Evolutionary conservation across 169 alveolate genomes (phyloP).

Genomic region (Eimeria acervulina): DNA sequence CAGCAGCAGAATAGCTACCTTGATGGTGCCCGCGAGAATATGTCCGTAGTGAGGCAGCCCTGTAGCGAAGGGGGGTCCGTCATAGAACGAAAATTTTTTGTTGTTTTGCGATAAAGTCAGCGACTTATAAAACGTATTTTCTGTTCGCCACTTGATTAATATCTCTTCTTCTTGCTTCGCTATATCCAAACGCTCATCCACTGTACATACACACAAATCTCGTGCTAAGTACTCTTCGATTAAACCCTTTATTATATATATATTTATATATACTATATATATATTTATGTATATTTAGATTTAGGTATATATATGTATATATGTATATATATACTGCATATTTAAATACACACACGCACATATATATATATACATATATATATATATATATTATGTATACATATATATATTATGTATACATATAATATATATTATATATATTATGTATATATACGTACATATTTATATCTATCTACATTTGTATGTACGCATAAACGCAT

Average conservation of each 20-base stretch:
- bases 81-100: constrained; percentile 98
- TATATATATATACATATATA: neutral
- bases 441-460: too few relatives aligned
- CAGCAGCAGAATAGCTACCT: constrained; percentile 86
- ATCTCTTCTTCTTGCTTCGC: constrained; percentile 68
- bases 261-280: neutral
- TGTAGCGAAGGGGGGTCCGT: constrained; percentile 99
- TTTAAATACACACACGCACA: neutral
- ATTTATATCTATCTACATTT: too few relatives aligned
- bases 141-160: constrained; percentile 47
- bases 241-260: neutral
- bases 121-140: constrained; percentile 32
- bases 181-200: constrained; percentile 74
- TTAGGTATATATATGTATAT: too few relatives aligned
- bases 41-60: constrained; percentile 99
- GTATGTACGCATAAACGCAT: too few relatives aligned
- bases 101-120: constrained; percentile 83
- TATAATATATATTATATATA: too few relatives aligned
- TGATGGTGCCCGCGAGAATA: constrained; percentile 99
- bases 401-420: too few relatives aligned
- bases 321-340: too few relatives aligned
- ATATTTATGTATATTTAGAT: too few relatives aligned
- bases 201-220: constrained; percentile 9
- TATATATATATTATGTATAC: too few relatives aligned
- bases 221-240: neutral